Percentiles rank a stretch among this genome's conserved stretches.
Evolutionary conservation across 108 stramenopile species (phyloP).

Genomic region (Cylindrotheca fusiformis): DNA sequence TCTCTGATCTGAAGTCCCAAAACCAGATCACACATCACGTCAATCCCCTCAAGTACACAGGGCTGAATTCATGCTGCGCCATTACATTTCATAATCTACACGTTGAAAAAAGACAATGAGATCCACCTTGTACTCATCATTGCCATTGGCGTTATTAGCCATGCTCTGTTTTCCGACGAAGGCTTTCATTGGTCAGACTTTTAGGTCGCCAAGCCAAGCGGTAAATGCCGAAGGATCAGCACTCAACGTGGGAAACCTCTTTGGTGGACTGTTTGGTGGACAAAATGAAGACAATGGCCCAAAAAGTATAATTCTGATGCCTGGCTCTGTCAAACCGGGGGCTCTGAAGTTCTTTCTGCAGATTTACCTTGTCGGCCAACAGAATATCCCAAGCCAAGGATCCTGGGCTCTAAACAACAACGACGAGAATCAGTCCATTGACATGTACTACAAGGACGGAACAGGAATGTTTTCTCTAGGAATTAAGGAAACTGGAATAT

Average conservation of each 20-base stretch:
- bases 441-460: slow-evolving; percentile 61
- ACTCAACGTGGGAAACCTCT: slow-evolving; percentile 7
- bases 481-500: slow-evolving; percentile 26
- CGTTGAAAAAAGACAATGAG: too few species aligned
- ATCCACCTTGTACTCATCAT: too few species aligned
- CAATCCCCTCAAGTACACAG: too few species aligned
- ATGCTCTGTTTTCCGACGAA: too few species aligned
- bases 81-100: too few species aligned
- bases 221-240: too few species aligned
- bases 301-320: slow-evolving; percentile 28
- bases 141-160: too few species aligned
- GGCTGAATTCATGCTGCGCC: too few species aligned
- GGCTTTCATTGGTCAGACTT: too few species aligned
- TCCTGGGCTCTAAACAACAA: slow-evolving; percentile 56
- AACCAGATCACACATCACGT: too few species aligned
- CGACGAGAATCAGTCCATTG: slow-evolving; percentile 43
- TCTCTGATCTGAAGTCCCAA: too few species aligned
- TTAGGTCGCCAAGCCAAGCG: too few species aligned
- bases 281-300: not conserved
- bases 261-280: slow-evolving; percentile 3
- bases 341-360: slow-evolving; percentile 47
- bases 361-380: slow-evolving; percentile 47
- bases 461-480: slow-evolving; percentile 58
- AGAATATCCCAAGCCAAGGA: slow-evolving; percentile 50
- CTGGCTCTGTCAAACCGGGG: slow-evolving; percentile 37